These are phyloP conservation scores for Sporisorium sorghi DNA, from an alignment of 1,284 basidiomycete genomes.

Conservation along the genomic window DNA sequence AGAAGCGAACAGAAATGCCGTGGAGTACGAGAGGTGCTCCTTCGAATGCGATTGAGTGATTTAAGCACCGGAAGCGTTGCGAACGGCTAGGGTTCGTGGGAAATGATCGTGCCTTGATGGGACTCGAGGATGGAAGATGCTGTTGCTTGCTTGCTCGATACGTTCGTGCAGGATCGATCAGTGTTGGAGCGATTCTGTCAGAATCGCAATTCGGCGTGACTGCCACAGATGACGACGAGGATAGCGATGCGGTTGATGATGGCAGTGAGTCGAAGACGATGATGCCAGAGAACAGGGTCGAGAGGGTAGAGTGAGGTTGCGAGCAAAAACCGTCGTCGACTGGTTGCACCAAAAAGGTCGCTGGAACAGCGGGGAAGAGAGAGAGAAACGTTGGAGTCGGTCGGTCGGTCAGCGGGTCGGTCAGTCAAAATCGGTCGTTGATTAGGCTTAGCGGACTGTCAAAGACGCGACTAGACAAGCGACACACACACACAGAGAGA, in stretches of 20 bases:
- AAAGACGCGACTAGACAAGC: constrained; percentile 6
- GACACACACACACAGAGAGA: neutral
- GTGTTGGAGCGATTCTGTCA: neutral
- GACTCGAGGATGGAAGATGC: neutral
- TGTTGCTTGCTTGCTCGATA: neutral
- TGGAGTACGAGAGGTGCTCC: neutral
- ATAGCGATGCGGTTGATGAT: constrained; percentile 1
- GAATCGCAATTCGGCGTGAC: neutral
- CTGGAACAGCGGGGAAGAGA: constrained; percentile 7
- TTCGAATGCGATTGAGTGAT: neutral
- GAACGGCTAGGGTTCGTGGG: neutral
- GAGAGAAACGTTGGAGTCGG: neutral
- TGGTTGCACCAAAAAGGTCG: neutral
- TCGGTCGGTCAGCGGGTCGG: neutral
- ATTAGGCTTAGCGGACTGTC: constrained; percentile 7
- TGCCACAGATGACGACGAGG: neutral
- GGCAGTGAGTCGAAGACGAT: neutral
- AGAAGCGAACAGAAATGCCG: neutral
- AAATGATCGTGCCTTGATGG: neutral
- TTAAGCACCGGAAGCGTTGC: constrained; percentile 1
- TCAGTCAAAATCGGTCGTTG: constrained; percentile 1
- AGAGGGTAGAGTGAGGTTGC: neutral
- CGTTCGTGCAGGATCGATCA: neutral
- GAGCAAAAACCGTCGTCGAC: neutral
- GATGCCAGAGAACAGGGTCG: neutral